Percentiles rank a stretch among this genome's conserved stretches.
phyloP scores from a whole-genome alignment of 2,329 filamentous ascomycete species.

The Harringtonia lauricola region DNA sequence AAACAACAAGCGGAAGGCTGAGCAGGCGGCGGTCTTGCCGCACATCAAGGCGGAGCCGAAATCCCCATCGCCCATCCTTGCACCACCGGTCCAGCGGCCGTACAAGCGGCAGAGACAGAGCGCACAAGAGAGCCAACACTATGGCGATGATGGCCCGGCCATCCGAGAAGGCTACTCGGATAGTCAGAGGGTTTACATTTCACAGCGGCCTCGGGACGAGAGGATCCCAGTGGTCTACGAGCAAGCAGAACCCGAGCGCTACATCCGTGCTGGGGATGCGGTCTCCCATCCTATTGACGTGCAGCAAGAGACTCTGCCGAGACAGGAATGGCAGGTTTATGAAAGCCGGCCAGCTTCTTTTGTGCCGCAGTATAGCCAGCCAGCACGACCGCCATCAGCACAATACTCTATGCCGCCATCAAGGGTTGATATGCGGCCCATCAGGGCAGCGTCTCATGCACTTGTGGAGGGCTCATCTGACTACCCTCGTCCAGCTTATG shows the following conservation, averaged over 20 bases:
- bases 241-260: slow-evolving; percentile 15
- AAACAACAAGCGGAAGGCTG: slow-evolving; percentile 41
- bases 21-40: slow-evolving; percentile 36
- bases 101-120: slow-evolving; percentile 43
- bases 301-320: slow-evolving; percentile 2
- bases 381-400: background rate
- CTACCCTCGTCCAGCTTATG: background rate
- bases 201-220: slow-evolving; percentile 13
- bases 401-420: slow-evolving; percentile 6
- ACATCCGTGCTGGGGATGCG: slow-evolving; percentile 12
- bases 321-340: slow-evolving; percentile 14
- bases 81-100: slow-evolving; percentile 40
- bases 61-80: slow-evolving; percentile 48
- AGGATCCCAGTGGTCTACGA: slow-evolving; percentile 25
- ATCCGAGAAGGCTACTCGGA: slow-evolving; percentile 23
- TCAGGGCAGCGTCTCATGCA: slow-evolving; percentile 30
- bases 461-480: slow-evolving; percentile 18
- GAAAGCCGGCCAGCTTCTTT: slow-evolving; percentile 20
- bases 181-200: slow-evolving; percentile 7
- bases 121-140: slow-evolving; percentile 25
- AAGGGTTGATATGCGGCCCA: slow-evolving; percentile 21
- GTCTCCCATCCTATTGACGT: slow-evolving; percentile 14
- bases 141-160: slow-evolving; percentile 32
- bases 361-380: slow-evolving; percentile 22
- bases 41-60: slow-evolving; percentile 55